A percentile compares a stretch with the other conserved stretches of the same genome.
Evolutionary conservation across 305 asterid genomes (phyloP).

Genomic region (Plantago rigida): DNA sequence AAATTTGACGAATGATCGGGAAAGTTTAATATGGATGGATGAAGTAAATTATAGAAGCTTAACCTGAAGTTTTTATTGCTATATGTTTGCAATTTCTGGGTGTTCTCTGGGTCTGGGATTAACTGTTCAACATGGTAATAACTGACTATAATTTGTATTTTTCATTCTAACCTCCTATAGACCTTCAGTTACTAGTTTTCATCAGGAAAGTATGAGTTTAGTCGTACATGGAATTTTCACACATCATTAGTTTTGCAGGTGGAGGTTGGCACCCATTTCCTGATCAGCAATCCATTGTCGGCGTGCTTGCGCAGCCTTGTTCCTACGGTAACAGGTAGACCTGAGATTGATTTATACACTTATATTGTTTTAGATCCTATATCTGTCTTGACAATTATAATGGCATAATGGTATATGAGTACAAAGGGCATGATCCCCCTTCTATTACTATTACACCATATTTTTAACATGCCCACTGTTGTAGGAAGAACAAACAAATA

Average conservation of each 20-base stretch:
- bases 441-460: too few species aligned
- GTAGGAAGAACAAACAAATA: too few species aligned
- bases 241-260: slow-evolving; percentile 42
- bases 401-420: too few species aligned
- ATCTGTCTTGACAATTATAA: neutral
- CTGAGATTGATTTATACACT: slow-evolving; percentile 6
- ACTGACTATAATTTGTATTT: slow-evolving; percentile 4
- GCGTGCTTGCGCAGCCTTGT: slow-evolving; percentile 76
- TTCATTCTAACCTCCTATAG: slow-evolving; percentile 1
- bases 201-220: slow-evolving; percentile 11
- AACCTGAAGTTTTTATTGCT: neutral
- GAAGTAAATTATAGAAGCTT: neutral
- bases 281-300: slow-evolving; percentile 67
- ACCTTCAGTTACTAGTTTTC: slow-evolving; percentile 1
- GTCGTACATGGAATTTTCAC: slow-evolving; percentile 1
- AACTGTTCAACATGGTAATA: too few species aligned
- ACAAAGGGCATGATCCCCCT: too few species aligned
- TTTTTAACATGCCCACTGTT: too few species aligned
- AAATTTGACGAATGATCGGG: neutral
- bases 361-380: slow-evolving; percentile 1
- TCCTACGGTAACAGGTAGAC: slow-evolving; percentile 75
- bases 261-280: slow-evolving; percentile 62
- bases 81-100: neutral
- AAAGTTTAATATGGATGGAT: too few species aligned
- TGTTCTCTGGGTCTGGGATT: neutral